phyloP scores from a whole-genome alignment of 257 asterid genomes.

The Solanum medicagineum region DNA sequence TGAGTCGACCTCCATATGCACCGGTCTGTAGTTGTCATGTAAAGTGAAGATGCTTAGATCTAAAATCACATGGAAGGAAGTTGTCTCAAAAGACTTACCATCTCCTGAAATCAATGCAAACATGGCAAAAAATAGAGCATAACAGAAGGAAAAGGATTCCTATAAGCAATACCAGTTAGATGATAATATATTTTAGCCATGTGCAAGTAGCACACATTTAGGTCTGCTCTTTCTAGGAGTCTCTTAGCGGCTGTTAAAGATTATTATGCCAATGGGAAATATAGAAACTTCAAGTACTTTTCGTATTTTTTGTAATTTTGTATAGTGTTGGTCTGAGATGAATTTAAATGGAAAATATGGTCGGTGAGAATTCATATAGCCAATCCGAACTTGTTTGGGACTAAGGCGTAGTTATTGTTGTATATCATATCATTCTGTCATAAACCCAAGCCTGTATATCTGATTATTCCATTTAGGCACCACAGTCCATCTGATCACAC shows the following conservation, averaged over 20 bases:
- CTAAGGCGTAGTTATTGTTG: neutral
- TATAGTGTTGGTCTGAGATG: neutral
- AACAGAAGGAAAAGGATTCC: neutral
- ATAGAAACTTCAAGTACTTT: neutral
- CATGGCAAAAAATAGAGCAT: neutral
- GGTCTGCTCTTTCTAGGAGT: neutral
- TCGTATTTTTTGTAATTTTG: neutral
- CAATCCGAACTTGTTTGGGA: neutral
- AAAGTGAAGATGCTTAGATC: neutral
- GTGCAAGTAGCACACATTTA: neutral
- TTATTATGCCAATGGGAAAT: neutral
- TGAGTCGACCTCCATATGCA: neutral
- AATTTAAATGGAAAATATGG: neutral
- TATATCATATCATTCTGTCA: neutral
- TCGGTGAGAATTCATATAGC: neutral
- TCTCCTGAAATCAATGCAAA: neutral
- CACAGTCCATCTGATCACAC: neutral
- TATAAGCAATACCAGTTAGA: neutral
- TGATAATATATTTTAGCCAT: neutral
- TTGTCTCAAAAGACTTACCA: neutral
- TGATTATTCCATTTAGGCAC: neutral
- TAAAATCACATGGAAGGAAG: neutral
- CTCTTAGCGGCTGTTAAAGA: neutral
- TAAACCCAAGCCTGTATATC: neutral
- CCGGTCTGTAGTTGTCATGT: neutral